A percentile compares a stretch with the other conserved stretches of the same genome.
Conservation (phyloP, 148 eudicot species). For the Spergularia bocconei region DNA sequence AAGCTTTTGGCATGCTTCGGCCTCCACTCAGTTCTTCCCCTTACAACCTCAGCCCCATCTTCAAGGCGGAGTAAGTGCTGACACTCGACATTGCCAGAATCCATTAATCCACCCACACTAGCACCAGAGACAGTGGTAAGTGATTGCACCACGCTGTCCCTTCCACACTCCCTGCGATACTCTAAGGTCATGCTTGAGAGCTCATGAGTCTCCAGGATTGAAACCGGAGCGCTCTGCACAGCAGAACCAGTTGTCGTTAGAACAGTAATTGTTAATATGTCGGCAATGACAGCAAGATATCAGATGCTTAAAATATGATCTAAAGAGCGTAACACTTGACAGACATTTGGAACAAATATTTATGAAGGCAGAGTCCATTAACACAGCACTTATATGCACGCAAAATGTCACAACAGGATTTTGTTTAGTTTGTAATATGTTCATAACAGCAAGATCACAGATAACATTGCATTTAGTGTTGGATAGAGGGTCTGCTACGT, state of each 20-base stretch:
- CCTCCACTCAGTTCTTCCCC: slow-evolving; percentile 85
- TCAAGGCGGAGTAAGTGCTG: slow-evolving; percentile 81
- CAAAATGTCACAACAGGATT: no score
- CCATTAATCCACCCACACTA: slow-evolving; percentile 38
- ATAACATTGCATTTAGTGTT: no score
- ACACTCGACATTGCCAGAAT: slow-evolving; percentile 63
- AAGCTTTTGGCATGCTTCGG: slow-evolving; percentile 54
- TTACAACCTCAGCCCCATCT: slow-evolving; percentile 75
- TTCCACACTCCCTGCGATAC: slow-evolving; percentile 87
- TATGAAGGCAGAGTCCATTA: no score
- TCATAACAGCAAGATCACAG: no score
- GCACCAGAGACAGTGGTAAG: slow-evolving; percentile 58
- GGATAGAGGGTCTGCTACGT: not conserved
- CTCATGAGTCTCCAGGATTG: slow-evolving; percentile 72
- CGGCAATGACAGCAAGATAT: not conserved
- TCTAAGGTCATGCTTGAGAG: slow-evolving; percentile 77
- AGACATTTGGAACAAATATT: no score
- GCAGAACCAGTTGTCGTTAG: not conserved
- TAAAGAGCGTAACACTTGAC: not conserved
- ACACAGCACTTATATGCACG: no score
- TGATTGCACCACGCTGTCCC: slow-evolving; percentile 75
- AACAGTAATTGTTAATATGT: not conserved
- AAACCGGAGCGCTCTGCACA: slow-evolving; percentile 75
- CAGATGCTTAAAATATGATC: not conserved
- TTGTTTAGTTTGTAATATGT: no score